Percentiles rank a stretch among this genome's conserved stretches.
Evolutionary conservation across 2,329 filamentous ascomycete genomes (phyloP).

Genomic region (Penicillium sp.): DNA sequence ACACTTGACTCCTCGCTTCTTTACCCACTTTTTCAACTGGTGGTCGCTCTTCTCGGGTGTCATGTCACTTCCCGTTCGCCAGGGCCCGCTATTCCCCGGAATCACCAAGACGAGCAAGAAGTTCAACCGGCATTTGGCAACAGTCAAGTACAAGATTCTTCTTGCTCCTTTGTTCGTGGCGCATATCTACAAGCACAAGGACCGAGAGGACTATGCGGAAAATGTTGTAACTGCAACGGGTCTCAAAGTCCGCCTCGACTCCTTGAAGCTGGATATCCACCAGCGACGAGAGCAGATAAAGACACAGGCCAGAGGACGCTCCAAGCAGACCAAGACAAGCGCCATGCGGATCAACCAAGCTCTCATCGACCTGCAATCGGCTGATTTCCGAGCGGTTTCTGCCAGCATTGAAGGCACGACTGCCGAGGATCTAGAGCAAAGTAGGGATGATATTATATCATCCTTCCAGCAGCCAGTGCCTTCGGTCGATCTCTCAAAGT

Average conservation of each 20-base stretch:
- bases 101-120: conserved; percentile 98
- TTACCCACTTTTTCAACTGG: conserved; percentile 98
- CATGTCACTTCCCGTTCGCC: conserved; percentile 90
- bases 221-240: conserved; percentile 85
- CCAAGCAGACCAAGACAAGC: conserved; percentile 77
- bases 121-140: conserved; percentile 94
- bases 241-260: conserved; percentile 93
- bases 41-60: conserved; percentile 95
- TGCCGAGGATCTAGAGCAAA: conserved; percentile 69
- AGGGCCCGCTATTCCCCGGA: conserved; percentile 87
- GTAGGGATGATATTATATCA: conserved; percentile 60
- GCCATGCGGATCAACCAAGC: conserved; percentile 96
- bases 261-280: conserved; percentile 95
- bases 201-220: conserved; percentile 80
- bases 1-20: conserved; percentile 91
- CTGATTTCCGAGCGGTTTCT: conserved; percentile 90
- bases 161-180: conserved; percentile 91
- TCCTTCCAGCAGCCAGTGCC: conserved; percentile 56
- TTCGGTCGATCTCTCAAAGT: conserved; percentile 72
- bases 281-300: conserved; percentile 91
- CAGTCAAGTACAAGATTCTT: conserved; percentile 94
- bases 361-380: conserved; percentile 86
- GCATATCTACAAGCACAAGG: conserved; percentile 98
- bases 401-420: conserved; percentile 83
- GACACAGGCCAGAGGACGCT: conserved; percentile 73